A percentile compares a stretch with the other conserved stretches of the same genome.
phyloP scores from a whole-genome alignment of 768 basidiomycete genomes.

The Podaxis pistillaris region DNA sequence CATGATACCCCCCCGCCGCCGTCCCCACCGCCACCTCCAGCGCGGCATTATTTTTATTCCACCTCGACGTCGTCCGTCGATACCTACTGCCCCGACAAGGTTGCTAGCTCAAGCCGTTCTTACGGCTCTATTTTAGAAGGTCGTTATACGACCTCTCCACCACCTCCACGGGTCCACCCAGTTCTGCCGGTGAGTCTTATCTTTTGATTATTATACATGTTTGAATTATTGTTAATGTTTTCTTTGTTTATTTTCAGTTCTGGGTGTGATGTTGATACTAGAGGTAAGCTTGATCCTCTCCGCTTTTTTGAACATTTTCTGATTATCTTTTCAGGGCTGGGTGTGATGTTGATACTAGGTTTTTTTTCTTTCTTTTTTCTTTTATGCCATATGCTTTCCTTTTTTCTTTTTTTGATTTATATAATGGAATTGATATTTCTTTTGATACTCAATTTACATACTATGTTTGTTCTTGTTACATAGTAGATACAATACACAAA shows the following conservation, averaged over 20 bases:
- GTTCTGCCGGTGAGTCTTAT: slow-evolving; percentile 10
- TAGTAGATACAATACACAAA: neutral
- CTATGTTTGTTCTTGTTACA: too few relatives aligned
- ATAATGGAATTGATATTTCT: too few relatives aligned
- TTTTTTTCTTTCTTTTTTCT: neutral
- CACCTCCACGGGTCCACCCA: slow-evolving; percentile 15
- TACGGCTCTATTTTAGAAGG: neutral
- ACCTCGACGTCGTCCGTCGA: neutral
- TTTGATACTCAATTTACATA: too few relatives aligned
- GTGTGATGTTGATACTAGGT: slow-evolving; percentile 3
- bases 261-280: slow-evolving; percentile 14
- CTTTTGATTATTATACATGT: neutral
- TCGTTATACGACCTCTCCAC: slow-evolving; percentile 12
- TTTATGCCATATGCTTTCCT: neutral
- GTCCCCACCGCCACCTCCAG: neutral
- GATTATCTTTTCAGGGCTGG: neutral
- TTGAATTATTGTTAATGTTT: neutral
- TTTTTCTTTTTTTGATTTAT: neutral
- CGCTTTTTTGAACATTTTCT: neutral
- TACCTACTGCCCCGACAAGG: neutral
- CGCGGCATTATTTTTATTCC: neutral
- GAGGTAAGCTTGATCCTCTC: neutral
- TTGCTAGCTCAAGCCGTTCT: slow-evolving; percentile 10
- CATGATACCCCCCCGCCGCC: neutral
- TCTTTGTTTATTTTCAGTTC: neutral